phyloP scores from a whole-genome alignment of 192 early-diverging fungal species.

The Ramicandelaber brevisporus region DNA sequence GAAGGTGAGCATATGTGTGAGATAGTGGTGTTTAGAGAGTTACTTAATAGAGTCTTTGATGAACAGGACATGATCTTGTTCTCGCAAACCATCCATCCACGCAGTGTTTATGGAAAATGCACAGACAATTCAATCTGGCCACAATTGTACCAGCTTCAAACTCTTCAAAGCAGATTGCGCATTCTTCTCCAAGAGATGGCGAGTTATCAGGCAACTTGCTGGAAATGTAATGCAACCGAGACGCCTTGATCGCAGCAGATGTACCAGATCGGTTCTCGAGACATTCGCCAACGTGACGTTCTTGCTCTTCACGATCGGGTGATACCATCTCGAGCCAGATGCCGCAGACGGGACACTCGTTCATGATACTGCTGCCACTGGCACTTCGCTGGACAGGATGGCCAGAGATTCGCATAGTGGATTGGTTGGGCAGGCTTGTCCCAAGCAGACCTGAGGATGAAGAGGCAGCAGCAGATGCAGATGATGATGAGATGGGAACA shows the following conservation, averaged over 20 bases:
- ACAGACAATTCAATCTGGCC: slow-evolving; percentile 66
- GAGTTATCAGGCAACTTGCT: slow-evolving; percentile 30
- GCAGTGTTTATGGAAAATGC: slow-evolving; percentile 68
- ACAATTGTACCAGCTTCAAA: slow-evolving; percentile 54
- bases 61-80: slow-evolving; percentile 55
- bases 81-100: slow-evolving; percentile 56
- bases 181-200: slow-evolving; percentile 47
- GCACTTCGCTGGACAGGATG: too few relatives aligned
- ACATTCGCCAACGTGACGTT: slow-evolving; percentile 35
- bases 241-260: too few relatives aligned
- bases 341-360: slow-evolving; percentile 47
- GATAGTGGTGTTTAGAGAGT: not conserved
- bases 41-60: slow-evolving; percentile 5
- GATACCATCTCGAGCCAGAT: slow-evolving; percentile 15
- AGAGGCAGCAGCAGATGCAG: too few relatives aligned
- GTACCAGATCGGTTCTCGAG: too few relatives aligned
- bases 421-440: too few relatives aligned
- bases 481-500: too few relatives aligned
- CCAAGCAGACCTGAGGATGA: too few relatives aligned
- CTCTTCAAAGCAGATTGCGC: slow-evolving; percentile 88
- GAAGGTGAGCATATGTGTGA: not conserved
- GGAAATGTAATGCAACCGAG: too few relatives aligned
- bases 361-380: slow-evolving; percentile 29
- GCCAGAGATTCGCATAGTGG: too few relatives aligned
- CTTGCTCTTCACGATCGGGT: slow-evolving; percentile 18